Conservation (phyloP, 2,329 filamentous ascomycete species). For the Thermothelomyces thermophilus region DNA sequence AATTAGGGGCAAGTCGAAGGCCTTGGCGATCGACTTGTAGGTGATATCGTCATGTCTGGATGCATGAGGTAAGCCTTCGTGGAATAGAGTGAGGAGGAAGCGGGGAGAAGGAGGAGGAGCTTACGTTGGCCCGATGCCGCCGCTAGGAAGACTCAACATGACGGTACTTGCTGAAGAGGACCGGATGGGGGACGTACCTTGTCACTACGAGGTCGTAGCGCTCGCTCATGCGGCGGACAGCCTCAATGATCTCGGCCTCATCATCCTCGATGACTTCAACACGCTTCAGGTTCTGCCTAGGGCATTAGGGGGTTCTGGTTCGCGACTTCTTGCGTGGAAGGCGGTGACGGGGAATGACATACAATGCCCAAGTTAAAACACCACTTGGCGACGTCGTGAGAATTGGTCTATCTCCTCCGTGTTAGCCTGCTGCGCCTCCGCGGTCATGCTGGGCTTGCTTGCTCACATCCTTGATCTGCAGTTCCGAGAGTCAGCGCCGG, state of each 20-base stretch:
- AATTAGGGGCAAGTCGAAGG: constrained; percentile 69
- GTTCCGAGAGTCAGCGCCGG: background rate
- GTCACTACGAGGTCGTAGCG: constrained; percentile 94
- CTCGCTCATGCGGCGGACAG: constrained; percentile 76
- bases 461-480: constrained; percentile 28
- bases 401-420: constrained; percentile 49
- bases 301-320: background rate
- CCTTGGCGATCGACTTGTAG: constrained; percentile 87
- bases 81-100: background rate
- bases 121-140: constrained; percentile 92
- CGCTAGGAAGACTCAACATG: constrained; percentile 40
- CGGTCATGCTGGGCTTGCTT: too few species aligned
- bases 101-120: constrained; percentile 27
- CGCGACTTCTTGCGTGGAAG: background rate
- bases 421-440: constrained; percentile 1
- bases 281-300: constrained; percentile 60
- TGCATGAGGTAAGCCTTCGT: background rate
- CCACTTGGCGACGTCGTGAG: constrained; percentile 57
- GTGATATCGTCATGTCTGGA: constrained; percentile 92
- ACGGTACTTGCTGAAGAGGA: background rate
- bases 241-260: constrained; percentile 82
- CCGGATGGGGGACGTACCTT: constrained; percentile 39
- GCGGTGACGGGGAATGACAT: constrained; percentile 20
- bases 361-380: constrained; percentile 58
- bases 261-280: constrained; percentile 94